Conservation (phyloP, 2,329 filamentous ascomycete species). For the Emmonsiellopsis sp. region DNA sequence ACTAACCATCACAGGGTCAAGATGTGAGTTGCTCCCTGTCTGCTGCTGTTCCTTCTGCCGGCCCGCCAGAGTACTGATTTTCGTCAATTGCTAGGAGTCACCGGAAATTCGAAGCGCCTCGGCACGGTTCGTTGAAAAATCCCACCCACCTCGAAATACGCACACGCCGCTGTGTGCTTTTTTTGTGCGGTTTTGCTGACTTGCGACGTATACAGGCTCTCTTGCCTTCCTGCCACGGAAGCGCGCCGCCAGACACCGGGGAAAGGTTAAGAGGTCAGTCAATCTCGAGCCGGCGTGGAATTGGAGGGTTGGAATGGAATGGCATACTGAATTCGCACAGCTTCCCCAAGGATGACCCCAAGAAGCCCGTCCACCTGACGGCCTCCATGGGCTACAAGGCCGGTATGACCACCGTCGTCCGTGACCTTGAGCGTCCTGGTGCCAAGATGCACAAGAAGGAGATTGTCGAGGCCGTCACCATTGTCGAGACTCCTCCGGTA, state of each 20-base stretch:
- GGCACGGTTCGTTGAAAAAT: constrained; percentile 68
- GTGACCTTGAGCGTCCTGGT: constrained; percentile 96
- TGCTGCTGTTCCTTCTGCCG: neutral
- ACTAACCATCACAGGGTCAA: constrained; percentile 41
- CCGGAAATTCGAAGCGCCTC: constrained; percentile 74
- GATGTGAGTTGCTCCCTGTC: constrained; percentile 30
- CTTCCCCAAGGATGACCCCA: constrained; percentile 99
- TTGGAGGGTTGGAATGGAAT: neutral
- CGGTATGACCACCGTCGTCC: constrained; percentile 99
- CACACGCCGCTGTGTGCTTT: constrained; percentile 14
- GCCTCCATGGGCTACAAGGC: constrained; percentile 99
- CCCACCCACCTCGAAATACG: neutral
- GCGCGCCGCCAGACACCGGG: constrained; percentile 86
- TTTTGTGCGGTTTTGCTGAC: constrained; percentile 14
- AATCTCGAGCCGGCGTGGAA: neutral
- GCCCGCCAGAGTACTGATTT: neutral
- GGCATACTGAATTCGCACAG: constrained; percentile 40
- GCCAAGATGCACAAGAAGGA: constrained; percentile 99
- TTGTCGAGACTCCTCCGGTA: constrained; percentile 94
- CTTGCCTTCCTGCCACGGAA: constrained; percentile 82
- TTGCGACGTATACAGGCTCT: constrained; percentile 43
- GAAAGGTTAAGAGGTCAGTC: constrained; percentile 96
- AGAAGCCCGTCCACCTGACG: constrained; percentile 98
- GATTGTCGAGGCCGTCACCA: constrained; percentile 76
- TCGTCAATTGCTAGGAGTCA: constrained; percentile 37